Evolutionary conservation across 345 rosid genomes (phyloP).

Genomic region (Pugionium dolabratum): DNA sequence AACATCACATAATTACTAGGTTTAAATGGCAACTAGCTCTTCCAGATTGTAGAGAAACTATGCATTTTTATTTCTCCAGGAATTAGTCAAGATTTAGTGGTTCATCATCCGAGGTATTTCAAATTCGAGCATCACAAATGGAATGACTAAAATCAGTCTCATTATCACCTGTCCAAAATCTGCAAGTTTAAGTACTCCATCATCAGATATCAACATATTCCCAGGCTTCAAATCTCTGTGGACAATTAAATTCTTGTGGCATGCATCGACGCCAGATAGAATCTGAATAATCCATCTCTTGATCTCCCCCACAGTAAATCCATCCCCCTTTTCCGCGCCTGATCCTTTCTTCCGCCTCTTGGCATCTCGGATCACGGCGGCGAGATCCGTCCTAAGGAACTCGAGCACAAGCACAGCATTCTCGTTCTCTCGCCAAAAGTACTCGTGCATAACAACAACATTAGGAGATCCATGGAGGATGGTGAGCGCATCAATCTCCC

Average conservation of each 20-base stretch:
- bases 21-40: background rate
- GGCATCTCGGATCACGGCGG: slow-evolving; percentile 63
- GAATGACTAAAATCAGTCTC: background rate
- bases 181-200: slow-evolving; percentile 85
- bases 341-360: slow-evolving; percentile 48
- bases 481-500: slow-evolving; percentile 87
- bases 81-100: background rate
- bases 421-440: slow-evolving; percentile 94
- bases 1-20: background rate
- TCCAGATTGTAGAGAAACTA: background rate
- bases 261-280: slow-evolving; percentile 67
- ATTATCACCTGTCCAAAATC: slow-evolving; percentile 93
- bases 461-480: slow-evolving; percentile 70
- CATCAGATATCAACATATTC: slow-evolving; percentile 74
- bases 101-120: background rate
- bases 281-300: slow-evolving; percentile 98
- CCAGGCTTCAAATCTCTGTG: slow-evolving; percentile 96
- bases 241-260: slow-evolving; percentile 75
- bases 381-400: slow-evolving; percentile 73
- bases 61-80: background rate
- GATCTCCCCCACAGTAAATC: slow-evolving; percentile 55
- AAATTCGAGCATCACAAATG: slow-evolving; percentile 9
- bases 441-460: slow-evolving; percentile 77
- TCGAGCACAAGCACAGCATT: slow-evolving; percentile 93
- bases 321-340: slow-evolving; percentile 32